Percentiles rank a stretch among this genome's conserved stretches.
These are phyloP conservation scores for Rhizomucor pusillus DNA, from an alignment of 371 early-diverging fungal species.

Conservation along the genomic window DNA sequence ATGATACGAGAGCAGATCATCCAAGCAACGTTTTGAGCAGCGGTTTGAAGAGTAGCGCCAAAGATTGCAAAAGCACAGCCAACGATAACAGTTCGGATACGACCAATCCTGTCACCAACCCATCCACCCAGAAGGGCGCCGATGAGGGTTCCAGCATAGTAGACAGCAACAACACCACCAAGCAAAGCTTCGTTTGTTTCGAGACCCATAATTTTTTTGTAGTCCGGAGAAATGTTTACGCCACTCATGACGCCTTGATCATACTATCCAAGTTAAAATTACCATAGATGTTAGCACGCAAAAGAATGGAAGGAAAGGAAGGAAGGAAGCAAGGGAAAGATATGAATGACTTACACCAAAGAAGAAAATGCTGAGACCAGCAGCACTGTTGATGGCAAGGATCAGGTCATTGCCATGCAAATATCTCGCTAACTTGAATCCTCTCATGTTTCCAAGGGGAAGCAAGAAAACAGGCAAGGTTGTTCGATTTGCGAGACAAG, in stretches of 20 bases:
- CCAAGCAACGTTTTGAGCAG: constrained; percentile 40
- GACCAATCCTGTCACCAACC: constrained; percentile 40
- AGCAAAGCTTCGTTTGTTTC: constrained; percentile 34
- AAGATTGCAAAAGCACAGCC: constrained; percentile 32
- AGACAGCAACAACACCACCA: constrained; percentile 43
- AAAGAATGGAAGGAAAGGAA: background rate
- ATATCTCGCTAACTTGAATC: constrained; percentile 4
- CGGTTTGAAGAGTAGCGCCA: constrained; percentile 41
- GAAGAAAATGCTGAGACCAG: constrained; percentile 45
- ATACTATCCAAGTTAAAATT: constrained; percentile 14
- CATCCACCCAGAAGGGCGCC: constrained; percentile 44
- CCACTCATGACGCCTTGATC: constrained; percentile 49
- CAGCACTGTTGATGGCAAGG: constrained; percentile 34
- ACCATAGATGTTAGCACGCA: background rate
- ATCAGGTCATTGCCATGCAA: constrained; percentile 20
- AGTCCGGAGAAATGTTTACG: constrained; percentile 40
- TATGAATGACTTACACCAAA: constrained; percentile 37
- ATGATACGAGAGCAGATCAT: constrained; percentile 45
- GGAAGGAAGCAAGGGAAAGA: background rate
- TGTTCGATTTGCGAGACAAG: background rate
- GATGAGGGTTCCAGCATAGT: constrained; percentile 33
- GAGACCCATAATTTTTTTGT: constrained; percentile 30
- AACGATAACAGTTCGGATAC: constrained; percentile 35
- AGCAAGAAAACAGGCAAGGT: constrained; percentile 1
- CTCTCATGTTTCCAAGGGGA: background rate